These are phyloP conservation scores for Phytophthora pinifolia DNA, from an alignment of 352 stramenopile species.

Conservation along the genomic window DNA sequence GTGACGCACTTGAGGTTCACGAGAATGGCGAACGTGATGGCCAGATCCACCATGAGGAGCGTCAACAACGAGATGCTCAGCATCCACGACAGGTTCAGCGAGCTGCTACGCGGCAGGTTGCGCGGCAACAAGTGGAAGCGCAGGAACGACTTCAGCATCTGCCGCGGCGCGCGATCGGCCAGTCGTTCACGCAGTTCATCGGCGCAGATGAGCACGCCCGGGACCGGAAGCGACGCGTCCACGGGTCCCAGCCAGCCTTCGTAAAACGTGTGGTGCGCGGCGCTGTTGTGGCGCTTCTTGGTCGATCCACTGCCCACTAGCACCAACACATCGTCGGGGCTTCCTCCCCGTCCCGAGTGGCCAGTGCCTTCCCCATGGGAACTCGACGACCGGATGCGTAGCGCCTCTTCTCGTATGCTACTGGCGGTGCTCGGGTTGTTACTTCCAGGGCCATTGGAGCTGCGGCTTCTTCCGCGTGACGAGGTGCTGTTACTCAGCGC, in stretches of 20 bases:
- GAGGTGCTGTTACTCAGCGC: constrained; percentile 21
- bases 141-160: constrained; percentile 49
- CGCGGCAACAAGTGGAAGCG: constrained; percentile 49
- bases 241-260: constrained; percentile 72
- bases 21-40: constrained; percentile 79
- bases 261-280: constrained; percentile 50
- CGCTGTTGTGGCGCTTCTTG: constrained; percentile 26
- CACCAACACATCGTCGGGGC: constrained; percentile 33
- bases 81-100: constrained; percentile 66
- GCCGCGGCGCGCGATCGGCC: constrained; percentile 37
- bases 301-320: constrained; percentile 22
- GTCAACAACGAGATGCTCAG: constrained; percentile 59
- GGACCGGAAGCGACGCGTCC: constrained; percentile 70
- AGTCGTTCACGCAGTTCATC: constrained; percentile 68
- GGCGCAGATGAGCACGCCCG: constrained; percentile 66
- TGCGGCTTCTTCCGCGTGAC: constrained; percentile 23
- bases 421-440: constrained; percentile 28
- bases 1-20: constrained; percentile 82
- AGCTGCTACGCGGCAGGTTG: constrained; percentile 57
- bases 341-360: constrained; percentile 23
- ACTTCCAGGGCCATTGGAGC: constrained; percentile 17
- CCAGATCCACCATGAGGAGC: constrained; percentile 75
- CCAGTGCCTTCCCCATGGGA: constrained; percentile 34
- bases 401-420: constrained; percentile 71
- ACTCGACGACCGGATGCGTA: constrained; percentile 64